phyloP scores from a whole-genome alignment of 2,329 filamentous ascomycete species.

The Claviceps digitariae region DNA sequence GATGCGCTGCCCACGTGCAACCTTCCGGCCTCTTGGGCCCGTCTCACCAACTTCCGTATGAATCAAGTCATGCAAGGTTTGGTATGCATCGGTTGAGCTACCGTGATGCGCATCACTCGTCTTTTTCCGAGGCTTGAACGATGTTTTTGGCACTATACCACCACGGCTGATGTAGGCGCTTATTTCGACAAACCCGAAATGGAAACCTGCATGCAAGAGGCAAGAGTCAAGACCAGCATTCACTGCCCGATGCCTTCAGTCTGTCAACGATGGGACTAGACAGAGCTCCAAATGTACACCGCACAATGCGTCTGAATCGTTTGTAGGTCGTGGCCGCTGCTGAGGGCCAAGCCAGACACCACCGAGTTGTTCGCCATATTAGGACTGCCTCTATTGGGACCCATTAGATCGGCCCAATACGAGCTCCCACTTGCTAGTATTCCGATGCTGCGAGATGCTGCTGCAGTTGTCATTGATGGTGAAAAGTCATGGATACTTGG shows the following conservation, averaged over 20 bases:
- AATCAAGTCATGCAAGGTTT: slow-evolving; percentile 1
- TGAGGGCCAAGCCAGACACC: background rate
- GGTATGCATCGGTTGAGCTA: slow-evolving; percentile 1
- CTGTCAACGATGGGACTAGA: background rate
- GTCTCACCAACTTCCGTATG: slow-evolving; percentile 1
- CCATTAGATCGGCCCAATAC: background rate
- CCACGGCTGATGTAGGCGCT: background rate
- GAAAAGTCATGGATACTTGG: background rate
- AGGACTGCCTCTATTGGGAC: background rate
- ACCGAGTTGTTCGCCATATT: background rate
- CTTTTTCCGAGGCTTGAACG: background rate
- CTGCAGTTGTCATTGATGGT: background rate
- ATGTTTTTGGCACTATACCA: background rate
- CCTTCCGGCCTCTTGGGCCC: background rate
- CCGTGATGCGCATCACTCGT: background rate
- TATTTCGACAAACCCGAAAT: background rate
- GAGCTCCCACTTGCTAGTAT: background rate
- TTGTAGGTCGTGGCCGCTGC: background rate
- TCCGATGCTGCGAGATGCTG: background rate
- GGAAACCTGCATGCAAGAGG: background rate
- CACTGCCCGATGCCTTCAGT: background rate
- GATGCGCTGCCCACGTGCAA: background rate
- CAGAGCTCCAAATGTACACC: background rate
- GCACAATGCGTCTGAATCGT: background rate
- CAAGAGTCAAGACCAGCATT: background rate